Evolutionary conservation across 176 grass and related monocot species (phyloP).

Genomic region (Ensete ventricosum): DNA sequence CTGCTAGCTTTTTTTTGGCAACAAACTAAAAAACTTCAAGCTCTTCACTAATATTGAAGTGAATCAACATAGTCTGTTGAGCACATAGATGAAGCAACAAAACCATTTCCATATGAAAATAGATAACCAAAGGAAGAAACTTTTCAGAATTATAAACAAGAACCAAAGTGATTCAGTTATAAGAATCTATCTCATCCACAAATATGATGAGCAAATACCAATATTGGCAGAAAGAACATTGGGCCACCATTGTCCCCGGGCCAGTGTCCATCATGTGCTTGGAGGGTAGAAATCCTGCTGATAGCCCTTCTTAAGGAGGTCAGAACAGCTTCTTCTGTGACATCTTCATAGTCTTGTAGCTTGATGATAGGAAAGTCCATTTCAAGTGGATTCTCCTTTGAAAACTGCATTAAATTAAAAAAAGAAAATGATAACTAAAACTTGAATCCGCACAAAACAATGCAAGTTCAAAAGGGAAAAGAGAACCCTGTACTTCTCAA

Average conservation of each 20-base stretch:
- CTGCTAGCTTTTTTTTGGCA: background rate
- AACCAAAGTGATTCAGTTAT: background rate
- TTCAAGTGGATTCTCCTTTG: constrained; percentile 57
- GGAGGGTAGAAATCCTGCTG: constrained; percentile 47
- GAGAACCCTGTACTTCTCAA: background rate
- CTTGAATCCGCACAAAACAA: background rate
- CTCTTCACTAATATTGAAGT: background rate
- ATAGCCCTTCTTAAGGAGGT: constrained; percentile 56
- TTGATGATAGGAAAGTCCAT: constrained; percentile 48
- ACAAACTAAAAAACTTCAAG: background rate
- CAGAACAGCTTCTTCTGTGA: constrained; percentile 46
- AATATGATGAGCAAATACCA: constrained; percentile 38
- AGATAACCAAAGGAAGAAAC: background rate
- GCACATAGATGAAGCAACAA: background rate
- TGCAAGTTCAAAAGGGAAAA: background rate
- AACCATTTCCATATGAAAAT: background rate
- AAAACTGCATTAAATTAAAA: constrained; percentile 37
- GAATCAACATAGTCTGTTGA: background rate
- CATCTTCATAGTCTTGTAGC: constrained; percentile 59
- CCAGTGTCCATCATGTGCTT: constrained; percentile 88
- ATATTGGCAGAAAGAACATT: constrained; percentile 77
- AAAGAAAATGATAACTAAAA: background rate
- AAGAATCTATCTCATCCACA: background rate
- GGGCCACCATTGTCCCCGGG: constrained; percentile 76
- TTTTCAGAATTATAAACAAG: background rate